Evolutionary conservation across 305 asterid species (phyloP), one percentile per base, ranked within the genome.

Genomic region (Solanum aculeatissimum): DNA sequence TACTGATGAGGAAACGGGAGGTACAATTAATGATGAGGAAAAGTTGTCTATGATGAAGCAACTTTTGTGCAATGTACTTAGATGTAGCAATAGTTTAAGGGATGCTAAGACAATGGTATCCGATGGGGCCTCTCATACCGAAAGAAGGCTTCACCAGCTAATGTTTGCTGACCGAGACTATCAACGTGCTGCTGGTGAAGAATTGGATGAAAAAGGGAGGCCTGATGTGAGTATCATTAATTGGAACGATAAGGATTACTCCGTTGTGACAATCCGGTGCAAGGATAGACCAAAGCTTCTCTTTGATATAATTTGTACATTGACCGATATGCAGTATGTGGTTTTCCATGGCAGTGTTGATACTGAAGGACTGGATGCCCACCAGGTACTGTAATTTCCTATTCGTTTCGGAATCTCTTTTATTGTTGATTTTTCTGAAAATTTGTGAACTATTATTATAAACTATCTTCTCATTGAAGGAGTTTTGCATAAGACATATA

Each of bases 311-410:
- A 91, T 93, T 23, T 94, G 95, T 88, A 94, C 98, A 80, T 86
- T 94, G 89, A 94, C 98, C 0, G 98, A 94, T 70, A 94, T 94
- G 98, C 91, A 94, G 43, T 94, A 94, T 85, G 94, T 94, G 16
- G 98, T 94, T 69, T 94, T 92, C 83, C 98, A 94, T 85, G 98
- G 97, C 16, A 92, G 83, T 43, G 94, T 94, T 4, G 94, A 92
- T 72, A 89, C 98, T 3, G 92, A 58, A 82, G 95, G 96, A 25
- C 85, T 91, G 1, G 90, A 91, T 57, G 97, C 98, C 82, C 83
- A 91, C 84, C 98, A 93, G 92, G 98, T 94, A 87, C 75, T 40
- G 51, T 13, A 16, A 13, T 58, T 69, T 35, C 15, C 15, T 72
- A 74, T 83, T 25, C 3, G 5, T 25, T 78, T 38, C 15, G 1